These are phyloP conservation scores for Anaeramoeba flamelloides DNA, from an alignment of 78 protist species.

Conservation along the genomic window DNA sequence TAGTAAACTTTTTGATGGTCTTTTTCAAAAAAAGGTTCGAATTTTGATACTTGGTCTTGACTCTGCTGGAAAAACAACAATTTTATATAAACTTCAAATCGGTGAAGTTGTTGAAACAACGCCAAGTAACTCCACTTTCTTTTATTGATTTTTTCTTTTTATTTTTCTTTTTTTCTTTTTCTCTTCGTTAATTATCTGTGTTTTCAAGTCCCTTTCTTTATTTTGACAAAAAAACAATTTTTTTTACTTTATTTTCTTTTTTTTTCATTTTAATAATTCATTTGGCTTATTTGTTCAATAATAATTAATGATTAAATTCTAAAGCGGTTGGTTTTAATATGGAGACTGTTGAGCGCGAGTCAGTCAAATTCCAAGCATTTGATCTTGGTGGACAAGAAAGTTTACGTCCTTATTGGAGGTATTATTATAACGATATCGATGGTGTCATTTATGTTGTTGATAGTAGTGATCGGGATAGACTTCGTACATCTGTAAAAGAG, in stretches of 20 bases:
- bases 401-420: conserved; percentile 16
- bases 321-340: too few species aligned
- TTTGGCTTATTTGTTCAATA: not conserved
- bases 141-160: too few species aligned
- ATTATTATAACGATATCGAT: conserved; percentile 12
- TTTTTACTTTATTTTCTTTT: not conserved
- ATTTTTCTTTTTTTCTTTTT: too few species aligned
- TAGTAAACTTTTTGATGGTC: conserved; percentile 3
- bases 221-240: too few species aligned
- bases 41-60: conserved; percentile 6
- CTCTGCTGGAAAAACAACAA: conserved; percentile 10
- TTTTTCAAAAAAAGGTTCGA: not conserved
- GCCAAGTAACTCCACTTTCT: too few species aligned
- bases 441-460: conserved; percentile 21
- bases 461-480: conserved; percentile 2
- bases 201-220: too few species aligned
- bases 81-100: not conserved
- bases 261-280: not conserved
- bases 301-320: too few species aligned
- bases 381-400: conserved; percentile 18
- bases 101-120: not conserved
- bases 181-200: too few species aligned
- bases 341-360: too few species aligned
- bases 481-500: conserved; percentile 7
- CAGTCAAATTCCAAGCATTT: too few species aligned